Evolutionary conservation across 345 rosid species (phyloP), one percentile per base, ranked within the genome.

Genomic region (Fremontodendron californicum): DNA sequence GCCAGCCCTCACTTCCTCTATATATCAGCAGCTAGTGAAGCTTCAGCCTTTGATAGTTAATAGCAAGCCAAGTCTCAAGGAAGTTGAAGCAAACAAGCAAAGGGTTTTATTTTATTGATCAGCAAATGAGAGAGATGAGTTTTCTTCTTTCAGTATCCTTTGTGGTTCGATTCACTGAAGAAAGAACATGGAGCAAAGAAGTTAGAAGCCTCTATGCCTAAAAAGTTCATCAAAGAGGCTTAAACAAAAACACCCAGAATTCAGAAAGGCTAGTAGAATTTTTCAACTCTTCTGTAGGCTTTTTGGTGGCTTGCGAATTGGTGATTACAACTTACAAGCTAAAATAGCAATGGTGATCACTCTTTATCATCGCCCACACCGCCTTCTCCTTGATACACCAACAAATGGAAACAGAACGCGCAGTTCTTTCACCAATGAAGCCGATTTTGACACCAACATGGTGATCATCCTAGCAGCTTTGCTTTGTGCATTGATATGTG

Each of bases 371-470:
- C 82, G 82, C 4, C 84, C 83, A 0, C 88, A 86, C 65, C 86
- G 93, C 15, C 79, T 84, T 9, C 86, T 90, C 35, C 83, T 88
- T 9, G 81, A 78, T 11, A 46, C 75, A 39, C 77, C 75, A 69
- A 73, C 69, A 37, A 81, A 81, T 74, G 83, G 82, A 37, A 75
- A 67, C 79, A 75, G 76, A 78, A 48, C 82, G 1, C 76, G 82
- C 1, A 64, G 70, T 4, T 40, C 76, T 37, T 81, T 80, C 70
- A 31, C 65, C 19, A 86, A 65, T 4, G 89, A 89, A 78, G 88
- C 89, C 19, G 88, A 84, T 62, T 88, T 91, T 29, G 93, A 91
- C 78, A 88, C 90, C 33, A 91, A 89, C 93, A 89, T 91, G 95
- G 95, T 91, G 72, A 88, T 91, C 75, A 91, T 89, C 76, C 89